Evolutionary conservation across 345 rosid genomes (phyloP), one percentile per base, ranked within the genome.

Genomic region (Pugionium dolabratum): DNA sequence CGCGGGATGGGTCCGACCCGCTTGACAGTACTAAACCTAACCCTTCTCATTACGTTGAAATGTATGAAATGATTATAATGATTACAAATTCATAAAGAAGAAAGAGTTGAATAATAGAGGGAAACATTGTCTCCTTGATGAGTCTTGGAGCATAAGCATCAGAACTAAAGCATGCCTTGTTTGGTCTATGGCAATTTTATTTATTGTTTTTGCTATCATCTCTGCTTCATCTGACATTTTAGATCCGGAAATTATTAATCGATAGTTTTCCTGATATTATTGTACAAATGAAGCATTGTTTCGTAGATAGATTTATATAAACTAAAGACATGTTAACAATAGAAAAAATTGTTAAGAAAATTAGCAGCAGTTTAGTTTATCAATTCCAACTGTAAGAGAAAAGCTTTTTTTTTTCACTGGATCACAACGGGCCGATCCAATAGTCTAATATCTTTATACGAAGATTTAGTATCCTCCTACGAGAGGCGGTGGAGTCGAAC

Each of bases 131-230:
- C 27, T 45, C 6, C 0, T 52, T 36, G 68, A 63, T 52, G 42
- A 66, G 39, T 7, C 72, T 33, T 73, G 43, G 25, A 59, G 62
- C 51, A 37, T 46, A 59, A 34, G 65, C 52, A 42, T 47, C 64
- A 54, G 59, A 62, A 54, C 2, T 49, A 40, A 54, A 47, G 58
- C 60, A 70, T 55, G 61, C 55, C 62, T 8, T 40, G 66, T 66
- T 75, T 69, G 63, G 75, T 58, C 71, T 40, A 60, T 44, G 54
- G 1, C 45, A 46, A 37, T 26, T 43, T 63, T 54, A 27, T 10
- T 34, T 30, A n/a, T 37, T 46, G 10, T 36, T 61, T 51, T 44
- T 54, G 33, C 62, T 29, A 42, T 0, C 3, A 61, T 66, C 46
- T 58, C 56, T 66, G 36, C 2, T 6, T 49, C 36, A 10, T 59